Evolutionary conservation across 352 stramenopile genomes (phyloP), one percentile per base, ranked within the genome.

Genomic region (Pythium oligandrum): DNA sequence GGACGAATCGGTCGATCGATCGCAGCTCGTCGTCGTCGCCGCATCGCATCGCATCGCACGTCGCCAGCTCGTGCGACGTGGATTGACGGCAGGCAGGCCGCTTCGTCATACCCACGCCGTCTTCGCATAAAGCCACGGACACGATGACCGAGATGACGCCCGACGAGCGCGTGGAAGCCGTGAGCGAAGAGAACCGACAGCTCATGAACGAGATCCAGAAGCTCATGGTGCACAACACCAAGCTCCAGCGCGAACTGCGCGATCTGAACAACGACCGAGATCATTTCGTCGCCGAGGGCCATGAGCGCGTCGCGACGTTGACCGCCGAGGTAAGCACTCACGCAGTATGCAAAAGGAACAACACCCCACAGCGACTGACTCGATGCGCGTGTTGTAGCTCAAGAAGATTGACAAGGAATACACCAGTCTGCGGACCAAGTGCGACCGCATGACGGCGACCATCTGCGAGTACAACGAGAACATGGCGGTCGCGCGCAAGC

Each of bases 241-340:
- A 63, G 39, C 76, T 88, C 59, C 70, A 90, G 66, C 73, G 73
- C 47, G 76, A 90, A 52, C 65, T 83, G 46, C 64, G 73, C 63
- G 47, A 62, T 49, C 64, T 87, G 35, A 69, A 75, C 50, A 68
- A 57, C 30, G 66, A 78, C 37, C 75, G 70, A 51, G 71, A 86
- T 43, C 59, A 69, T 40, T 64, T 83, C 3, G 63, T 75, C 34
- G 62, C 55, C 6, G 36, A 64, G 1, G 70, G 73, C 48, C 66
- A 66, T 51, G 55, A 74, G n/a, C 70, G 70, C 47, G 71, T 71
- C 51, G 47, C 71, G 34, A 63, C 65, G 38, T 67, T 90, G 44
- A 67, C 71, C 26, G 58, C 77, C n/a, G 72, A 87, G 57, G 61
- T 69, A 36, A 39, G 49, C 7, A 32, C 45, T 26, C 4, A 48